Base-by-base conservation (phyloP, 805 yeast species). In the Teunomyces kruisii region DNA sequence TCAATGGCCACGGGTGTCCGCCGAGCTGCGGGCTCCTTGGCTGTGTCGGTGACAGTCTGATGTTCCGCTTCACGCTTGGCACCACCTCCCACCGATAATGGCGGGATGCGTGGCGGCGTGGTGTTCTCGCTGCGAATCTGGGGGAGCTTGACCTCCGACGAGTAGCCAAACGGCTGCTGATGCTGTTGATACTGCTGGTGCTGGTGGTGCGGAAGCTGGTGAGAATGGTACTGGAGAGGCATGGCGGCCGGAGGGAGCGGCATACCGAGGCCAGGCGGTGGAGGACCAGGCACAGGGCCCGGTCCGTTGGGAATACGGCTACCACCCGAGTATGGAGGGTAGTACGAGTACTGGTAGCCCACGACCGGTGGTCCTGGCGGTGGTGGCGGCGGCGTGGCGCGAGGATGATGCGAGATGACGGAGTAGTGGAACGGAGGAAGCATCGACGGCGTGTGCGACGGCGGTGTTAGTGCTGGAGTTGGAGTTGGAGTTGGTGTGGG, bases 221-320 rank as follows among this genome's bases (percentile, higher is more conserved):
- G n/a, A n/a, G n/a, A n/a, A n/a, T 4, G 32, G 24, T 8, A 15
- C 26, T 36, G 35, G 28, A 28, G 13, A 14, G 45, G 45, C 31
- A 41, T 26, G 32, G 35, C 26, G 35, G 35, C 31, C 22, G 22
- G 15, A 13, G 15, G 28, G 27, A 16, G 22, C 2, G 27, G 15
- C 38, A 35, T 35, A 14, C 26, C 33, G 16, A 17, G 8, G 6
- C 27, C 32, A 9, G 45, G 45, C 16, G 72, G 71, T 3, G 72
- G 69, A 3, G 75, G 75, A 1, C 73, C 73, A 0, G 74, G 75
- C 9, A 68, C 54, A 1, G 74, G 74, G 2, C 74, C 74, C 0
- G 74, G 75, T 2, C 73, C 74, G 51, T 69, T 67, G 17, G 74
- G 74, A 10, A 67, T 48, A 31, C 72, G 57, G 4, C 68, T 70